phyloP scores from a whole-genome alignment of 2,329 filamentous ascomycete species.

The Pseudogymnoascus sp. region DNA sequence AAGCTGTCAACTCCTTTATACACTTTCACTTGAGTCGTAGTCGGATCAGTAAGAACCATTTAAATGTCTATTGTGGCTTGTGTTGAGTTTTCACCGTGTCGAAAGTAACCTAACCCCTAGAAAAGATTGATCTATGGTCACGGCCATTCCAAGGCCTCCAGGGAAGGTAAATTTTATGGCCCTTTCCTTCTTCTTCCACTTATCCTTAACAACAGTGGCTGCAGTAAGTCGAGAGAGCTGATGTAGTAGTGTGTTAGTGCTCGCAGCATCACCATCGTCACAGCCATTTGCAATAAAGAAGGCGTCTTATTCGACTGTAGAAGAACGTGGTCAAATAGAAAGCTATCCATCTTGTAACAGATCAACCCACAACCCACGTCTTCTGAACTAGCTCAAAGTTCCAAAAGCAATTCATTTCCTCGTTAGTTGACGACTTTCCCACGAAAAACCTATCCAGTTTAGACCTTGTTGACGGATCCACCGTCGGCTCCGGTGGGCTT shows the following conservation, averaged over 20 bases:
- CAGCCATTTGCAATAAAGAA: neutral
- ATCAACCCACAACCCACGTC: neutral
- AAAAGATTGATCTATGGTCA: too few relatives aligned
- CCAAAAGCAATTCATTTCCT: neutral
- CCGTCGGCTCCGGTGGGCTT: neutral
- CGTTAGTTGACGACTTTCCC: neutral
- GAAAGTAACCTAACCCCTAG: too few relatives aligned
- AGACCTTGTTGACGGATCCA: neutral
- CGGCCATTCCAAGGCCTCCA: too few relatives aligned
- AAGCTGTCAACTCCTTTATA: too few relatives aligned
- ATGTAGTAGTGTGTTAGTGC: neutral
- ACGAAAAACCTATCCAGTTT: neutral
- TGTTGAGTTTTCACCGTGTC: too few relatives aligned
- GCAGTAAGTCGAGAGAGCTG: neutral
- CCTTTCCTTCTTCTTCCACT: too few relatives aligned
- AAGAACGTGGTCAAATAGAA: neutral
- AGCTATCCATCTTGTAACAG: neutral
- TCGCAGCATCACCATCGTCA: neutral
- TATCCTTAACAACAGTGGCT: neutral
- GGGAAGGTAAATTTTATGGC: too few relatives aligned
- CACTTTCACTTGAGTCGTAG: too few relatives aligned
- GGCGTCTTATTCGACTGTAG: neutral
- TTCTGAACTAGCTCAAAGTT: slow-evolving; percentile 2
- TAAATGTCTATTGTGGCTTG: too few relatives aligned
- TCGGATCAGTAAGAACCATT: too few relatives aligned